Evolutionary conservation across 768 basidiomycete genomes (phyloP).

Genomic region (Rhizopogon roseolus): DNA sequence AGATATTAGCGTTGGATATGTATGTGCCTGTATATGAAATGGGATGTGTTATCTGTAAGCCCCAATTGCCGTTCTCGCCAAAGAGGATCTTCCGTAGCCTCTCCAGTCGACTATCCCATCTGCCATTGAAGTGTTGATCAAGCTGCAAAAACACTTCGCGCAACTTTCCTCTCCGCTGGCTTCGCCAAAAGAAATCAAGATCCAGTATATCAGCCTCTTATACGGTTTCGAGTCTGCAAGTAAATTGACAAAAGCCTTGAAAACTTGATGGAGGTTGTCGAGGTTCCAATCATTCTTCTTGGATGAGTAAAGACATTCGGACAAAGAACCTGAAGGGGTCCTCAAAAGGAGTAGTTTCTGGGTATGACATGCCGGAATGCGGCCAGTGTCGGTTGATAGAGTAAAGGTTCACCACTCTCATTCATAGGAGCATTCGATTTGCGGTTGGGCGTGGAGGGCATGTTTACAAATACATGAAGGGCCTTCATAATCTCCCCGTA

Average conservation of each 20-base stretch:
- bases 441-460: constrained; percentile 46
- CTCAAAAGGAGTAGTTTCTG: constrained; percentile 13
- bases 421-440: constrained; percentile 28
- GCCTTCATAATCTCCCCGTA: constrained; percentile 58
- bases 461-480: constrained; percentile 59
- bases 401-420: constrained; percentile 20
- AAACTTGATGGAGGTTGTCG: constrained; percentile 43
- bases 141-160: constrained; percentile 54
- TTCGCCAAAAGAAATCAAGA: constrained; percentile 59
- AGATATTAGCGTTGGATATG: constrained; percentile 6
- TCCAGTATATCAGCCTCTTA: constrained; percentile 54
- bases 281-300: constrained; percentile 44
- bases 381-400: constrained; percentile 41
- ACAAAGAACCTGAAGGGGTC: constrained; percentile 10
- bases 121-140: constrained; percentile 47
- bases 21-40: constrained; percentile 1
- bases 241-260: too few species aligned
- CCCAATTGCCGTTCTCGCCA: constrained; percentile 1
- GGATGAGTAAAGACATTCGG: background rate
- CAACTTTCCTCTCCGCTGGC: constrained; percentile 48
- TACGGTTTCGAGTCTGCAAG: constrained; percentile 40
- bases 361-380: constrained; percentile 63
- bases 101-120: constrained; percentile 38
- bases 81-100: constrained; percentile 41
- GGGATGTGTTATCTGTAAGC: background rate